Base-by-base conservation (phyloP, 2,329 filamentous ascomycete genomes). In the Cladosporium phlei region DNA sequence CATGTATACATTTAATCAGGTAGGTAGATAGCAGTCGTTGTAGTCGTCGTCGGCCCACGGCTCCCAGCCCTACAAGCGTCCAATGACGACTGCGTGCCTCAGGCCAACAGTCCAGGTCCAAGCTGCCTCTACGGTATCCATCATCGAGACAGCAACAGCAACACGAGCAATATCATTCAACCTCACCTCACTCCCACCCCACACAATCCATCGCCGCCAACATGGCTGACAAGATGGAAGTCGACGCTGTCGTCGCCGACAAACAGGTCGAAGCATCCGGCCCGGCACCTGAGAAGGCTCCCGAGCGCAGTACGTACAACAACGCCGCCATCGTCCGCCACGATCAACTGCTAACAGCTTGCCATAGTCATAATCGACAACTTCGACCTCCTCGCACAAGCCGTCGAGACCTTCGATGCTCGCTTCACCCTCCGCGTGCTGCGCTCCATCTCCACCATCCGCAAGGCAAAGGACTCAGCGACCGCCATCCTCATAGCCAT, bases 391-490 rank as follows among this genome's bases (percentile, higher is more conserved):
- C 79, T 98, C 63, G 90, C 96, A 63, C 86, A 89, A 62, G 93
- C 90, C 56, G 91, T 98, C 55, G 78, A 83, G 55, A 82, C 94
- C 60, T 98, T 97, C 68, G 93, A 98, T 71, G 82, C 90, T 50
- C 84, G 93, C 74, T 98, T 96, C 72, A 88, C 91, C 48, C 85
- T 98, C 54, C 82, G 93, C 64, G 93, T 93, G 52, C 80, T 98
- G 54, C 86, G 93, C 61, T 95, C 90, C 59, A 95, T 97, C 72
- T 95, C 93, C 30, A 90, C 89, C 46, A 83, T 97, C 66, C 88
- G 93, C 67, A 97, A 97, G 77, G 82, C 88, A 56, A 63, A 67
- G 59, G 59, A 62, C 49, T 62, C 64, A 48, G 48, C 56, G 28
- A 58, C 62, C 42, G 61, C 63, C 30, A 54, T 67, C 47, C 52